Conservation (phyloP, 495 filamentous ascomycete species). For the Bacidia gigantensis region DNA sequence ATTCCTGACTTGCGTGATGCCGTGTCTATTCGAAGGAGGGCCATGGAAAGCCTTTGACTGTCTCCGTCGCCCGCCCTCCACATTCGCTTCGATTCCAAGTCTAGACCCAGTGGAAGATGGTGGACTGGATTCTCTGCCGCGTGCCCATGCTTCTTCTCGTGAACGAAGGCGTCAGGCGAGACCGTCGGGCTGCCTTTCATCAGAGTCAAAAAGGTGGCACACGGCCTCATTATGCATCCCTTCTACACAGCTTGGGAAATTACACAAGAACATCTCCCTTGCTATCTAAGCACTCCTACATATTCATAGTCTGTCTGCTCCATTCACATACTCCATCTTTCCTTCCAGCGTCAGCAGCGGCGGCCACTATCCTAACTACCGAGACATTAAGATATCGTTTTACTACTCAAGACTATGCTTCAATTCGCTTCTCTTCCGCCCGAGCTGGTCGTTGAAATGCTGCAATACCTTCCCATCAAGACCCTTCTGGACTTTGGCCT, state of each 20-base stretch:
- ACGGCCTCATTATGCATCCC: too few relatives aligned
- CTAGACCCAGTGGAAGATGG: background rate
- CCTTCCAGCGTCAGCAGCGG: too few relatives aligned
- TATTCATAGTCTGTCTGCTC: too few relatives aligned
- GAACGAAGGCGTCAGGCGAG: background rate
- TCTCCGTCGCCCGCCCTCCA: background rate
- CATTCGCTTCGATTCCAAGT: background rate
- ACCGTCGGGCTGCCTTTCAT: background rate
- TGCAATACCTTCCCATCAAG: conserved; percentile 23
- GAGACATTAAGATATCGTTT: background rate
- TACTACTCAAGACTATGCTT: background rate
- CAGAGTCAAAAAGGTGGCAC: too few relatives aligned
- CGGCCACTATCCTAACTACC: too few relatives aligned
- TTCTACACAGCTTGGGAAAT: too few relatives aligned
- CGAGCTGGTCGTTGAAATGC: conserved; percentile 26
- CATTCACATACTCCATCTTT: too few relatives aligned
- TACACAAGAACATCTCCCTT: too few relatives aligned
- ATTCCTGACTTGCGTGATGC: too few relatives aligned
- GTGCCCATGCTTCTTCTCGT: background rate
- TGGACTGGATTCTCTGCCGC: background rate
- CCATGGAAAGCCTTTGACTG: background rate
- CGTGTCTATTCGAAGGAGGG: background rate
- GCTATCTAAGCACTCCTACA: too few relatives aligned
- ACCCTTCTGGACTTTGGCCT: conserved; percentile 25
- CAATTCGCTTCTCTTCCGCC: conserved; percentile 16